Evolutionary conservation across 2,329 filamentous ascomycete species (phyloP), one percentile per base, ranked within the genome.

Genomic region (Cordyceps farinosa): DNA sequence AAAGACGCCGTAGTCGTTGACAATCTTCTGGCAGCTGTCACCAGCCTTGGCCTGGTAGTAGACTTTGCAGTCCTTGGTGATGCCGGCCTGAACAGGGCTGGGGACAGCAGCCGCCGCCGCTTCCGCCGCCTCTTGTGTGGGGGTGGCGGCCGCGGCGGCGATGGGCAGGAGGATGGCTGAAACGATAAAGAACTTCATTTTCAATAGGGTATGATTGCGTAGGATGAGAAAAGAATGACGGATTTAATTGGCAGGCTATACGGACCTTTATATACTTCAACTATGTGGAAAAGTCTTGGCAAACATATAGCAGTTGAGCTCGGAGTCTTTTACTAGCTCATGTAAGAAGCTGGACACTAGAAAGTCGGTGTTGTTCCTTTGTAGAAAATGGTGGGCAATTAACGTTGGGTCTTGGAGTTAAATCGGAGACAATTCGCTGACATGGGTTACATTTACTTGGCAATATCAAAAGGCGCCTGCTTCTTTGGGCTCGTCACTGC

Each of bases 21-120:
- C 53, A 44, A 53, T 53, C 5, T n/a, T 57, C 32, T 60, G 44
- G 61, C 64, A 65, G 45, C 50, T 63, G 34, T 65, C 64, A 30
- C 61, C 61, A 9, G 60, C 36, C 48, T 38, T 27, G 34, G 62
- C 58, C 44, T 54, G 57, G 55, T 65, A 65, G 55, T 27, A 65
- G 36, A 36, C 40, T 34, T 58, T 34, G 58, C 64, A 66, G 50
- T 62, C 42, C 9, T 32, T 40, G 38, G 48, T 51, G n/a, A 57
- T 45, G 45, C 64, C 61, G 38, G 50, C 32, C 54, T 50, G 64
- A 5, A 44, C 50, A 22, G 63, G 60, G 22, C 15, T 29, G 7
- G 57, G 57, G 29, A 13, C 54, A 17, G 54, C 52, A 22, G 51
- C 34, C 27, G 50, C 50, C 40, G 51, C 51, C 15, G 29, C 27